Percentiles rank a stretch among this genome's conserved stretches.
These are phyloP conservation scores for Pythium plurisporium DNA, from an alignment of 352 stramenopile species.

Conservation along the genomic window DNA sequence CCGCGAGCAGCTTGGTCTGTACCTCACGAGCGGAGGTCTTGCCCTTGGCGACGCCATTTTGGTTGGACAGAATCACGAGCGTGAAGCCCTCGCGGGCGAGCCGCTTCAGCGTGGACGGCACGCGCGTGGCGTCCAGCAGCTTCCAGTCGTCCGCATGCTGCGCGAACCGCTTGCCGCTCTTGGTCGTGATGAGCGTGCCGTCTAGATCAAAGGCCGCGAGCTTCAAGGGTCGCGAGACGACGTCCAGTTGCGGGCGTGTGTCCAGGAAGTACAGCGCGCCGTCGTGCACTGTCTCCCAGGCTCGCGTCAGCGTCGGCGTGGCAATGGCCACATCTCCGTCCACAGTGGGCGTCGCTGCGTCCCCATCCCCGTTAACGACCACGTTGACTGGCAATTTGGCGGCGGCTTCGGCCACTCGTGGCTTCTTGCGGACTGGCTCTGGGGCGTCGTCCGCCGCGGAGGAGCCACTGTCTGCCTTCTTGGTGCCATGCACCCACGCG, in stretches of 20 bases:
- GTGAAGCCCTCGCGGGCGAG: constrained; percentile 44
- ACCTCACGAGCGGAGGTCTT: constrained; percentile 55
- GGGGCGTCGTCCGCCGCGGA: not conserved
- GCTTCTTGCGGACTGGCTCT: constrained; percentile 16
- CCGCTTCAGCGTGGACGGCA: constrained; percentile 44
- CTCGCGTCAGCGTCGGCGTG: constrained; percentile 13
- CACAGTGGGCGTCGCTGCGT: not conserved
- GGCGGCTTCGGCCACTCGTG: too few relatives aligned
- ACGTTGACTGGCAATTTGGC: too few relatives aligned
- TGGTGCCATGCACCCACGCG: constrained; percentile 33
- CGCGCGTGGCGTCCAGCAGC: constrained; percentile 56
- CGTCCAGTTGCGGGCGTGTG: constrained; percentile 7
- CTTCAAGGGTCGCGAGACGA: constrained; percentile 19
- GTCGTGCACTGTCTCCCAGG: constrained; percentile 37
- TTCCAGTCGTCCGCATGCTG: constrained; percentile 70
- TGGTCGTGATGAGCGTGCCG: constrained; percentile 77
- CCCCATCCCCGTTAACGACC: not conserved
- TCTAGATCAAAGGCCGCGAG: constrained; percentile 83
- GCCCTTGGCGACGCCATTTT: constrained; percentile 78
- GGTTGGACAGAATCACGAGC: constrained; percentile 79
- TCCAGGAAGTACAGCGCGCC: constrained; percentile 52
- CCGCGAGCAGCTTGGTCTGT: constrained; percentile 63
- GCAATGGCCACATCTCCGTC: not conserved
- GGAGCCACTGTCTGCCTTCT: constrained; percentile 6
- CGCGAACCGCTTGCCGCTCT: constrained; percentile 80